Conservation (phyloP, 257 asterid genomes). For the Prunella vulgaris region DNA sequence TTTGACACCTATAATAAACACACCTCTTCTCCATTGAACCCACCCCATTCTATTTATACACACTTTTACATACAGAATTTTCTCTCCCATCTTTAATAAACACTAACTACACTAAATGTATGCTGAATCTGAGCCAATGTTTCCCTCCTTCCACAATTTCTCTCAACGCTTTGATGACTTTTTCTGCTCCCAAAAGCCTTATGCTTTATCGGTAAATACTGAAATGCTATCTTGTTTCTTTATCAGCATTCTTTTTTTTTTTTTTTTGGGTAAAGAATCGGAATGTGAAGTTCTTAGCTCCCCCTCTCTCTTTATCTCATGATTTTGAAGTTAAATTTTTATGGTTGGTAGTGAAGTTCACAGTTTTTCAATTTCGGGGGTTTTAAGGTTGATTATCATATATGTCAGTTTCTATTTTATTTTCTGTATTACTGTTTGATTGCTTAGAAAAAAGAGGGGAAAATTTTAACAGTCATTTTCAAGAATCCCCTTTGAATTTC, state of each 20-base stretch:
- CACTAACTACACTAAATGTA: constrained; percentile 43
- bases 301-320: neutral
- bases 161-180: constrained; percentile 57
- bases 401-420: neutral
- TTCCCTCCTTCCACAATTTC: constrained; percentile 54
- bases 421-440: constrained; percentile 21
- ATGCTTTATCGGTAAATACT: constrained; percentile 50
- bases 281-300: constrained; percentile 8
- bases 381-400: neutral
- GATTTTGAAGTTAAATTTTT: neutral
- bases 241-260: constrained; percentile 10
- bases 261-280: constrained; percentile 4
- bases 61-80: neutral
- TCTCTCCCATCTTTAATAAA: neutral
- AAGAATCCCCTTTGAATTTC: neutral
- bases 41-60: constrained; percentile 13
- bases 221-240: neutral
- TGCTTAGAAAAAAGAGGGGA: neutral
- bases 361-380: neutral
- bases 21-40: constrained; percentile 26
- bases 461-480: constrained; percentile 8
- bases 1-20: constrained; percentile 31
- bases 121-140: constrained; percentile 57
- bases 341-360: neutral
- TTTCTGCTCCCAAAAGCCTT: constrained; percentile 42